Conservation (phyloP, 306 rosid species). For the Prunus armeniaca region DNA sequence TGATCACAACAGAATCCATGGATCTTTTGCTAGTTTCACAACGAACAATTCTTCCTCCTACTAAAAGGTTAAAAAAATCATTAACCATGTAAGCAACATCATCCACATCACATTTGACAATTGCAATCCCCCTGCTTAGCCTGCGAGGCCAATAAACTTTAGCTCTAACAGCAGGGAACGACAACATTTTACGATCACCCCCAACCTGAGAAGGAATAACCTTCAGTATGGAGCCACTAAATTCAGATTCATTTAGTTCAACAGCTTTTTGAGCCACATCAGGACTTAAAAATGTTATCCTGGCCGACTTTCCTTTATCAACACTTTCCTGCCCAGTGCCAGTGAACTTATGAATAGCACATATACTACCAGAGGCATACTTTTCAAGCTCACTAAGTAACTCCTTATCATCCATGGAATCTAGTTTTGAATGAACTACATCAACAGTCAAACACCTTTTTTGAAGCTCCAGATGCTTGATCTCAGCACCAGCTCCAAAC, state of each 20-base stretch:
- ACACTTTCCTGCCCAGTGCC: conserved; percentile 42
- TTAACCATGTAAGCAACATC: conserved; percentile 47
- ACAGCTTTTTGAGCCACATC: conserved; percentile 63
- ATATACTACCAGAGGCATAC: conserved; percentile 50
- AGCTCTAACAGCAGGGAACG: conserved; percentile 79
- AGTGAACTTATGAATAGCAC: conserved; percentile 60
- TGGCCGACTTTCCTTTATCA: conserved; percentile 57
- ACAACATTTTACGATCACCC: conserved; percentile 54
- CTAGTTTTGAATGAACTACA: conserved; percentile 49
- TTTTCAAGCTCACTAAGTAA: conserved; percentile 71
- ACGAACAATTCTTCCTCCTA: conserved; percentile 64
- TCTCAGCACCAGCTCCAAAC: conserved; percentile 91
- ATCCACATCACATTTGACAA: conserved; percentile 50
- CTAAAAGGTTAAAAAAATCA: conserved; percentile 55
- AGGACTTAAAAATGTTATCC: conserved; percentile 79
- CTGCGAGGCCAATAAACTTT: conserved; percentile 83
- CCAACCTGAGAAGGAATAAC: conserved; percentile 58
- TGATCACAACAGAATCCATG: conserved; percentile 40
- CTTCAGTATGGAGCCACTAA: conserved; percentile 55
- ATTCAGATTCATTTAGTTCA: conserved; percentile 47
- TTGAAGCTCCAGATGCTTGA: conserved; percentile 86
- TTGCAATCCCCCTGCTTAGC: conserved; percentile 60
- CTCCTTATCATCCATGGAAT: conserved; percentile 64
- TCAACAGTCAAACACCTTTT: conserved; percentile 75
- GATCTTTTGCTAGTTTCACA: conserved; percentile 44